phyloP scores from a whole-genome alignment of 208 protist species.

The Acanthamoeba lenticulata region DNA sequence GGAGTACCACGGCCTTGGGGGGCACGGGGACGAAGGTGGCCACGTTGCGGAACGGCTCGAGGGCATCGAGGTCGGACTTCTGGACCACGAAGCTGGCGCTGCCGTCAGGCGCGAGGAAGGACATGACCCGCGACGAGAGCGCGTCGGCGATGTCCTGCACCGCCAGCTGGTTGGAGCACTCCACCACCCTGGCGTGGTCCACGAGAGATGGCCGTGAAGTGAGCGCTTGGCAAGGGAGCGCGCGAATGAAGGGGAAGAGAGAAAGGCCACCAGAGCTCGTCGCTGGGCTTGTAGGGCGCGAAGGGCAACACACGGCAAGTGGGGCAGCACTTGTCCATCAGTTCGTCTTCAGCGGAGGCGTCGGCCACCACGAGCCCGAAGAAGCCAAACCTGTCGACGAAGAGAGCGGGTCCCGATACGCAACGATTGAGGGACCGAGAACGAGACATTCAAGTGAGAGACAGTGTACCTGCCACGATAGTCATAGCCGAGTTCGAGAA shows the following conservation, averaged over 20 bases:
- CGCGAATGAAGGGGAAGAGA: background rate
- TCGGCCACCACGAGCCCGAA: background rate
- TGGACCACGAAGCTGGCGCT: background rate
- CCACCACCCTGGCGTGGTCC: background rate
- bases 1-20: background rate
- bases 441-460: background rate
- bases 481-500: background rate
- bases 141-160: background rate
- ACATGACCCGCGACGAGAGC: background rate
- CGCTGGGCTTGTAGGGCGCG: background rate
- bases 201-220: too few species aligned
- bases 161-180: background rate
- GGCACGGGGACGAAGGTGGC: background rate
- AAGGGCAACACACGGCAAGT: background rate
- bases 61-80: background rate
- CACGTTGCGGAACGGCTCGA: background rate
- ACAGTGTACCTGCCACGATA: background rate
- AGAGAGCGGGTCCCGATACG: too few species aligned
- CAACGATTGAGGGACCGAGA: background rate
- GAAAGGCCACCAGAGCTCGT: background rate
- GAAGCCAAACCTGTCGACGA: background rate
- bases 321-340: background rate
- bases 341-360: background rate
- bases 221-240: background rate
- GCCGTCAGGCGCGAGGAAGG: background rate